Base-by-base conservation (phyloP, 1,139 yeast genomes). In the Candida freyschussii region DNA sequence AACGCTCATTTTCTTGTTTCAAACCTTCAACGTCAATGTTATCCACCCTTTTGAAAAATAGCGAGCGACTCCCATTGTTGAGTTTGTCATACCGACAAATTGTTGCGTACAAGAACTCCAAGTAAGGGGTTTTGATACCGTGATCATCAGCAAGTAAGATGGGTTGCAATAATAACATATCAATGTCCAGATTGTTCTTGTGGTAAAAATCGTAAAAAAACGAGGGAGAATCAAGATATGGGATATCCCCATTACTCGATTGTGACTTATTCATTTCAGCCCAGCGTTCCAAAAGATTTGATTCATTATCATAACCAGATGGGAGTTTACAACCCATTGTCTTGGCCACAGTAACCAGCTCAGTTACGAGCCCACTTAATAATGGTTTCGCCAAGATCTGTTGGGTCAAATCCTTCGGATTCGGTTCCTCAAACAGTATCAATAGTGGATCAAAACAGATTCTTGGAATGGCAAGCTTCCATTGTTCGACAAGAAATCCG, bases 331-430 rank as follows among this genome's bases (percentile, higher is more conserved):
- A 78, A 33, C 84, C 87, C 85, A 83, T 81, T 24, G 81, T 77
- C 51, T 78, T 78, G 42, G 85, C 78, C 41, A 87, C 76, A 29
- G 79, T 77, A 39, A 78, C 70, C 29, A 84, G 61, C 60, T 87
- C 96, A 32, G 73, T 69, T 40, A 85, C 75, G 27, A 85, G 63
- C 2, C 96, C 96, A 11, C 85, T 72, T 19, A 85, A 71, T 42
- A 87, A 67, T 7, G 96, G 96, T 52, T 83, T 84, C 28, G 94
- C 89, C 39, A 86, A 65, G 27, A 86, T 81, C 55, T 84, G 86
- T 23, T 67, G 60, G 15, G 71, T 62, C 34, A 87, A 64, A 30
- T 68, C 60, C 22, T 62, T 61, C 1, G 94, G 86, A 46, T 63
- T 68, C 6, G 79, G 72, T 36, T 75, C 71, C 56, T 86, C 96